phyloP scores from a whole-genome alignment of 2,329 filamentous ascomycete species.

The Grosmannia penicillata region DNA sequence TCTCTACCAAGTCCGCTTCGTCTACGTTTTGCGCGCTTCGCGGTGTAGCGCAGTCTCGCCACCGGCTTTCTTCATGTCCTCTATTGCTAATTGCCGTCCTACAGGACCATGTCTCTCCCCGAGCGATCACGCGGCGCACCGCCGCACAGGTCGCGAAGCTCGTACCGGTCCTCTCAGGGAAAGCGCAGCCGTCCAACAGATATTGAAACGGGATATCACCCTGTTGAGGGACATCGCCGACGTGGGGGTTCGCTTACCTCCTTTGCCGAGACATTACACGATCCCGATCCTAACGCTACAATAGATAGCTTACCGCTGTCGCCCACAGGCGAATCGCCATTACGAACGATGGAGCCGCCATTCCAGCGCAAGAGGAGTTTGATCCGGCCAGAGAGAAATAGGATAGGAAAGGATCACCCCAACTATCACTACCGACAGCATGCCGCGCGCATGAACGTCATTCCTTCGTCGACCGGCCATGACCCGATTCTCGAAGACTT shows the following conservation, averaged over 20 bases:
- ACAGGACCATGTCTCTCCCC: slow-evolving; percentile 44
- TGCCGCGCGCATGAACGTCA: slow-evolving; percentile 79
- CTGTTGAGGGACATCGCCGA: slow-evolving; percentile 29
- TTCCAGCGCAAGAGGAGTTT: slow-evolving; percentile 68
- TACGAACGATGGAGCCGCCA: slow-evolving; percentile 10
- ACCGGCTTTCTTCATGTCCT: neutral
- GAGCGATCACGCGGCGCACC: slow-evolving; percentile 50
- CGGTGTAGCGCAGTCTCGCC: too few relatives aligned
- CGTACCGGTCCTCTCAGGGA: slow-evolving; percentile 54
- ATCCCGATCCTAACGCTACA: slow-evolving; percentile 38
- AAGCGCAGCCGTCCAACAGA: slow-evolving; percentile 53
- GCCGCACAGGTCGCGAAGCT: slow-evolving; percentile 43
- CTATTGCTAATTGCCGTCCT: neutral
- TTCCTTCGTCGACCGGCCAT: slow-evolving; percentile 84
- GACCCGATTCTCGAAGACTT: slow-evolving; percentile 74
- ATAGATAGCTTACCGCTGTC: slow-evolving; percentile 42
- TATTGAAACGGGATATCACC: slow-evolving; percentile 47
- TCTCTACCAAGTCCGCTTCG: too few relatives aligned
- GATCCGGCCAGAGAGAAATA: slow-evolving; percentile 74
- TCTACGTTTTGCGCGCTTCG: too few relatives aligned
- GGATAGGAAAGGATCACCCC: slow-evolving; percentile 74
- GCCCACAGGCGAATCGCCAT: slow-evolving; percentile 25
- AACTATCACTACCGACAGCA: slow-evolving; percentile 95
- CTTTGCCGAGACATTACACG: slow-evolving; percentile 40
- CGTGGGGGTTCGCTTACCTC: slow-evolving; percentile 39